Conservation (phyloP, 2,329 filamentous ascomycete genomes). For the Botrytis cinerea region DNA sequence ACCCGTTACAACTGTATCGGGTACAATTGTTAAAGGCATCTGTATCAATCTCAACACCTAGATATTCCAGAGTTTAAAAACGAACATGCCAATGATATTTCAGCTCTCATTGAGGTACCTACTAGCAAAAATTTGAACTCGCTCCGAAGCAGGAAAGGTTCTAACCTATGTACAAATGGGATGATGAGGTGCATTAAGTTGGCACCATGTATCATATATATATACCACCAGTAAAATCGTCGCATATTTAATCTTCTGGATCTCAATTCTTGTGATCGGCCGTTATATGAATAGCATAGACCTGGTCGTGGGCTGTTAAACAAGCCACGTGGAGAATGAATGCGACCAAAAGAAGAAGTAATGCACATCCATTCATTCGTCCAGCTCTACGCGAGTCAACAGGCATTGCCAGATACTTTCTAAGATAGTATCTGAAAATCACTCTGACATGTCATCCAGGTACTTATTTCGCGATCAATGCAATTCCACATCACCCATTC, state of each 20-base stretch:
- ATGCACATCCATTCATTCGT: neutral
- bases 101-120: neutral
- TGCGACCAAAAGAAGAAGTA: neutral
- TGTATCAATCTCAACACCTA: neutral
- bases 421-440: neutral
- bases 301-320: neutral
- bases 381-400: neutral
- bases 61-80: neutral
- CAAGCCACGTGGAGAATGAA: neutral
- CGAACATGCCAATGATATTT: neutral
- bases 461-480: neutral
- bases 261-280: neutral
- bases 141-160: neutral
- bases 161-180: neutral
- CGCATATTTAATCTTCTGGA: neutral
- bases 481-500: neutral
- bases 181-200: neutral
- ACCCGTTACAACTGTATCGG: neutral
- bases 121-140: too few relatives aligned
- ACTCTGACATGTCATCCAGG: fast-evolving
- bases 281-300: neutral
- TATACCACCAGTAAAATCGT: neutral
- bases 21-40: too few relatives aligned
- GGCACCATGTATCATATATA: too few relatives aligned
- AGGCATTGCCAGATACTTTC: neutral